Conservation (phyloP, 106 monocot genomes). For the Apostasia ramifera region DNA sequence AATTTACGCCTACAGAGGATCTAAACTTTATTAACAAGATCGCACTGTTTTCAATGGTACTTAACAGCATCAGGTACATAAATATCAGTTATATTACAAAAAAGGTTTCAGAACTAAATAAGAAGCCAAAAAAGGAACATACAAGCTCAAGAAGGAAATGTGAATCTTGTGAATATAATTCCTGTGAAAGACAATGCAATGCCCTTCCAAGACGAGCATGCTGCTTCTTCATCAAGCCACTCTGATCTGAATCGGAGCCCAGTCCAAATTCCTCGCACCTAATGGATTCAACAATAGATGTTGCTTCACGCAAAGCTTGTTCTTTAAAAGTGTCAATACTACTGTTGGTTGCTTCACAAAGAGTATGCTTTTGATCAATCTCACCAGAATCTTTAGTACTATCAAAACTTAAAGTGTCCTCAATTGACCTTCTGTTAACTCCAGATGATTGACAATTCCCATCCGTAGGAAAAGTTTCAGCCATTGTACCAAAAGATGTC, state of each 20-base stretch:
- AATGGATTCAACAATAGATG: slow-evolving; percentile 66
- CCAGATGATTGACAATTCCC: slow-evolving; percentile 3
- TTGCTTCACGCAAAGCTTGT: slow-evolving; percentile 30
- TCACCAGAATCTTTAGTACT: slow-evolving; percentile 8
- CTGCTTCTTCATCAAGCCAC: slow-evolving; percentile 76
- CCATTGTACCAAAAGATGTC: not conserved
- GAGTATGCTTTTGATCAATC: slow-evolving; percentile 1
- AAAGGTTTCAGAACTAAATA: not conserved
- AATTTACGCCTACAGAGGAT: too few relatives aligned
- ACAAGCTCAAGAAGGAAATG: slow-evolving; percentile 98
- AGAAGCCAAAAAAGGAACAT: slow-evolving; percentile 16
- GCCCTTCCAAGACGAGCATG: slow-evolving; percentile 98
- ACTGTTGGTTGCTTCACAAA: slow-evolving; percentile 7
- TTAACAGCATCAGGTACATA: too few relatives aligned
- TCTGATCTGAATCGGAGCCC: slow-evolving; percentile 33
- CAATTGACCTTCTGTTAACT: not conserved
- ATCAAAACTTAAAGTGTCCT: not conserved
- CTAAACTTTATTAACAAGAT: too few relatives aligned
- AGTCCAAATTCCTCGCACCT: slow-evolving; percentile 93
- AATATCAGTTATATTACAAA: too few relatives aligned
- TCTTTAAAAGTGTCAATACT: slow-evolving; percentile 11
- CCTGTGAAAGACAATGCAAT: slow-evolving; percentile 89
- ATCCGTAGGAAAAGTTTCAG: slow-evolving; percentile 10
- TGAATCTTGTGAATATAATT: slow-evolving; percentile 97
- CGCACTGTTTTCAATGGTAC: too few relatives aligned